These are phyloP conservation scores for Bolboschoenus planiculmis DNA, from an alignment of 176 grass and related monocot genomes.

Conservation along the genomic window DNA sequence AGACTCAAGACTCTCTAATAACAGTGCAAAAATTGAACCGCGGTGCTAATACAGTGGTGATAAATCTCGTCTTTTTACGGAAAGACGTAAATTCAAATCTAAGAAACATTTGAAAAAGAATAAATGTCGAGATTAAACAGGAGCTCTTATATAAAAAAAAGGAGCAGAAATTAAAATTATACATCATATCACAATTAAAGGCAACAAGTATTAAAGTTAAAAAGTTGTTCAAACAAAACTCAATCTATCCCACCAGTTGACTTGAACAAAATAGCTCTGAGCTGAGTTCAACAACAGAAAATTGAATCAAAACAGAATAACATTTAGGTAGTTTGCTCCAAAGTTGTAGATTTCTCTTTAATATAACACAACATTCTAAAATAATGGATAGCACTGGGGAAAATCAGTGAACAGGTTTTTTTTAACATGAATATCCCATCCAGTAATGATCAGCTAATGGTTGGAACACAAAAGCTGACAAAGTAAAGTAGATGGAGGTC, in stretches of 20 bases:
- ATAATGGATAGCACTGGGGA: not conserved
- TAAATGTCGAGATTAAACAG: no score
- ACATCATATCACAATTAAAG: not conserved
- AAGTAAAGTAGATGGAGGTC: conserved; percentile 28
- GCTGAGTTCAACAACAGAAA: not conserved
- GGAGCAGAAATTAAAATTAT: no score
- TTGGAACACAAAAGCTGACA: conserved; percentile 27
- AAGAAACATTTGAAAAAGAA: no score
- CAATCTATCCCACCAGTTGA: not conserved
- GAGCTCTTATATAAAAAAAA: no score
- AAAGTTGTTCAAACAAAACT: not conserved
- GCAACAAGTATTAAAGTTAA: not conserved
- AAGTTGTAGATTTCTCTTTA: no score
- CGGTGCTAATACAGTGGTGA: no score
- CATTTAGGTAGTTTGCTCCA: not conserved
- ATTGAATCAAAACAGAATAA: conserved; percentile 15
- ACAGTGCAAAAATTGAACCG: not conserved
- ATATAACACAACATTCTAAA: not conserved
- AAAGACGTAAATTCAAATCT: no score
- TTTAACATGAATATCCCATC: conserved; percentile 26
- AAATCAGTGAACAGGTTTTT: not conserved
- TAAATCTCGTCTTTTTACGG: no score
- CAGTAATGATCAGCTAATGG: conserved; percentile 36
- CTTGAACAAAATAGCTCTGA: not conserved
- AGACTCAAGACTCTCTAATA: not conserved